Evolutionary conservation across 2,329 filamentous ascomycete species (phyloP).

Genomic region (Fusarium palustre): DNA sequence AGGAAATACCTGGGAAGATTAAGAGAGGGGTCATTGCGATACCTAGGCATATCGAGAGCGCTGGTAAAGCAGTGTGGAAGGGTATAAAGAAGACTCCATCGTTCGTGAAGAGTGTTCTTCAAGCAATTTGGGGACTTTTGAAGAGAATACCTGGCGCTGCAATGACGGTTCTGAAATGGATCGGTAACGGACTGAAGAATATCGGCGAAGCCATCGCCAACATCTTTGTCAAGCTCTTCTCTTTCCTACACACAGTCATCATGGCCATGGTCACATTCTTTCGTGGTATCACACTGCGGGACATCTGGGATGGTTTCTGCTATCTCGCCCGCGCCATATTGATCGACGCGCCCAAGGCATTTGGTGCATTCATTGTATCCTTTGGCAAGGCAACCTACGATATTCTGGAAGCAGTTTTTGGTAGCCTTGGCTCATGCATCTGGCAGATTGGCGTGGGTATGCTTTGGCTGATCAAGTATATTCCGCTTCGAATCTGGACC

Average conservation of each 20-base stretch:
- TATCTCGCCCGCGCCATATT: constrained; percentile 50
- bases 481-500: constrained; percentile 51
- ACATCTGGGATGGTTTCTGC: constrained; percentile 54
- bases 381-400: constrained; percentile 45
- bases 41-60: constrained; percentile 23
- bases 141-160: constrained; percentile 41
- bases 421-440: constrained; percentile 46
- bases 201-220: constrained; percentile 44
- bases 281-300: constrained; percentile 52
- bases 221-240: constrained; percentile 46
- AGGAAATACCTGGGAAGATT: constrained; percentile 45
- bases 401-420: constrained; percentile 49
- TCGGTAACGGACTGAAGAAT: constrained; percentile 47
- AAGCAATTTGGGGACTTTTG: constrained; percentile 36
- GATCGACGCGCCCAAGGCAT: constrained; percentile 46
- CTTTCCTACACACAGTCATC: constrained; percentile 53
- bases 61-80: constrained; percentile 26
- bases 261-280: constrained; percentile 53
- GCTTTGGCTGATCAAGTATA: constrained; percentile 49
- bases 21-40: constrained; percentile 37
- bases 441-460: constrained; percentile 45
- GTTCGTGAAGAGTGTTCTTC: constrained; percentile 7
- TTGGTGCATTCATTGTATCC: constrained; percentile 42
- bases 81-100: constrained; percentile 40
- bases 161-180: constrained; percentile 46